phyloP scores from a whole-genome alignment of 768 basidiomycete genomes.

The Calocybe cyanea region DNA sequence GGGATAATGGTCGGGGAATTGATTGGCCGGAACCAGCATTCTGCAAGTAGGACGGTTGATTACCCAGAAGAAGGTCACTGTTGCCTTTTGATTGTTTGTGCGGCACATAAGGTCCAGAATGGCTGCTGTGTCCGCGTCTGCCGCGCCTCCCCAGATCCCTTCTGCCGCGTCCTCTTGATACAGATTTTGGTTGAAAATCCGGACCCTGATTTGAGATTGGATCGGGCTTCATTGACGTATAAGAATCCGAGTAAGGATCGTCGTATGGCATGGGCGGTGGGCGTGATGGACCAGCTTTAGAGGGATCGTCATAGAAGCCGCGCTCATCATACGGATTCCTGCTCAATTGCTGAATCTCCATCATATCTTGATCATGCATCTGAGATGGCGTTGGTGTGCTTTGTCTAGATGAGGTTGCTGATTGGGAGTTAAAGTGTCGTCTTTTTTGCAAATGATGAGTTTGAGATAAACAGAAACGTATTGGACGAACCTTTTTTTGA shows the following conservation, averaged over 20 bases:
- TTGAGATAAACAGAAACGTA: neutral
- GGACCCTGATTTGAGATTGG: neutral
- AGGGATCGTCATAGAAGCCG: constrained; percentile 68
- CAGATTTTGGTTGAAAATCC: neutral
- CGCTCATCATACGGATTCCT: constrained; percentile 64
- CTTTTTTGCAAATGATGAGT: constrained; percentile 26
- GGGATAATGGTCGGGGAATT: constrained; percentile 29
- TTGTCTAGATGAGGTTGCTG: constrained; percentile 51
- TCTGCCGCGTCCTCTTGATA: constrained; percentile 24
- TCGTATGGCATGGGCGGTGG: constrained; percentile 74
- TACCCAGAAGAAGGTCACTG: constrained; percentile 12
- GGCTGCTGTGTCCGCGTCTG: constrained; percentile 26
- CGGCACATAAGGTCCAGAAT: constrained; percentile 14
- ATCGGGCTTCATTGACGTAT: constrained; percentile 13
- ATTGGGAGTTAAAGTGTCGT: constrained; percentile 48
- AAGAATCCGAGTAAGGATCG: constrained; percentile 66
- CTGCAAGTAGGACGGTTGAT: constrained; percentile 17
- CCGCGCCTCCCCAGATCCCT: constrained; percentile 28
- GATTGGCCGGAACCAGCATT: constrained; percentile 22
- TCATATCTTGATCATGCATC: constrained; percentile 52
- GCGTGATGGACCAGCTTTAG: constrained; percentile 50
- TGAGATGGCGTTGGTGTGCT: constrained; percentile 52
- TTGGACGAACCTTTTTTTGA: constrained; percentile 53
- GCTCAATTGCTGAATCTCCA: constrained; percentile 39
- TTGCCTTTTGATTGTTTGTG: constrained; percentile 9